Base-by-base conservation (phyloP, 768 basidiomycete species). In the Boletus barrowsii region DNA sequence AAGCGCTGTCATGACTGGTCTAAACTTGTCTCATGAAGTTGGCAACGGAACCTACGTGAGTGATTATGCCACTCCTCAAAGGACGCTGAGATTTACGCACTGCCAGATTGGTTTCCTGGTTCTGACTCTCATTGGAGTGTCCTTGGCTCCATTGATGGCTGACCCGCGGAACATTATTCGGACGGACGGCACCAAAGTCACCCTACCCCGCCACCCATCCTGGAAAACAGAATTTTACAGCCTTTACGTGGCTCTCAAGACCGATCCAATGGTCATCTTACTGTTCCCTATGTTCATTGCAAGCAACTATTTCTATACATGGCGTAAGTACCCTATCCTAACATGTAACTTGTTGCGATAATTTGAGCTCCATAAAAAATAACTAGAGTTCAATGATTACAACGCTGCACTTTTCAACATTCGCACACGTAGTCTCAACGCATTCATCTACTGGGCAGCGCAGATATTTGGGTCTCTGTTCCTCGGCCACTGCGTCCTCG, bases 261-360 rank as follows among this genome's bases (percentile, higher is more conserved):
- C 80, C 13, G 90, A 93, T 62, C 88, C 87, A 0, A 75, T 78
- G 71, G 82, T 93, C 61, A 55, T 91, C 15, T 72, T 90, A 5
- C 78, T 92, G 18, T 88, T 93, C 75, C 91, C 90, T 13, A 88
- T 92, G 85, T 91, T 92, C 71, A 82, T 90, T 51, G 82, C 87
- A 9, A 87, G 84, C 40, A 91, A 91, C 68, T 91, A 87, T 81
- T 90, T 90, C 72, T 90, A 90, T 65, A 86, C 89, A 3, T 91
- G 87, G 87, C 88, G 87, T 88, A 56, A 64, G 84, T 69, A 22
- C 30, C 17, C 20, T 20, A 29, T 36, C 9, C 32, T 40, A n/a
- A 35, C 8, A 5, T 24, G 26, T 22, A 18, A 3, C 18, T 42
- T 42, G 17, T 26, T 17, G 33, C 24, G 40, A 47, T 10, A 13